Conservation (phyloP, 1,284 basidiomycete species). For the Peniophora sp. region DNA sequence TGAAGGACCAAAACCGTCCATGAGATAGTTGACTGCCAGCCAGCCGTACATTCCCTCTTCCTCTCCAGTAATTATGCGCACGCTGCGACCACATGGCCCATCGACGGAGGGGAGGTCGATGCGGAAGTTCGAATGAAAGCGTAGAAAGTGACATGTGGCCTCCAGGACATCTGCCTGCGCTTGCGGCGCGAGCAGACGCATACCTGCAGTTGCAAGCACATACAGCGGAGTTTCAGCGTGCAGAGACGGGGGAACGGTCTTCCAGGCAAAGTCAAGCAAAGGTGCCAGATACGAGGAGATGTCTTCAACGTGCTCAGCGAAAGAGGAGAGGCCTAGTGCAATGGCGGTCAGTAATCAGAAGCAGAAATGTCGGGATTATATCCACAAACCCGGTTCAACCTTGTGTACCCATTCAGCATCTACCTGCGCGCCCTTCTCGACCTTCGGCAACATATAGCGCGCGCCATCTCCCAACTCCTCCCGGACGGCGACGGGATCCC, state of each 20-base stretch:
- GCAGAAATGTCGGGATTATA: background rate
- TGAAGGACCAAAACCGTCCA: slow-evolving; percentile 86
- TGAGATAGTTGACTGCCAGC: slow-evolving; percentile 98
- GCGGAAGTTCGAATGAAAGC: slow-evolving; percentile 66
- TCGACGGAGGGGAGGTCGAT: slow-evolving; percentile 54
- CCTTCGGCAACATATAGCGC: slow-evolving; percentile 59
- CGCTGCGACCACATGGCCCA: slow-evolving; percentile 82
- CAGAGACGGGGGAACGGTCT: slow-evolving; percentile 80
- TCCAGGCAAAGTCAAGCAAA: slow-evolving; percentile 76
- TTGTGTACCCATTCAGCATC: slow-evolving; percentile 86
- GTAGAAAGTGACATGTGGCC: slow-evolving; percentile 75
- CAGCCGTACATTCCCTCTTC: slow-evolving; percentile 98
- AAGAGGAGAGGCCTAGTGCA: slow-evolving; percentile 77
- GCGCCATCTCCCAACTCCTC: slow-evolving; percentile 37
- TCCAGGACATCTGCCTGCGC: slow-evolving; percentile 70
- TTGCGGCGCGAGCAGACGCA: slow-evolving; percentile 76
- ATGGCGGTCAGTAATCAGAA: background rate
- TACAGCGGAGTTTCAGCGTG: slow-evolving; percentile 86
- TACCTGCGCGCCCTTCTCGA: slow-evolving; percentile 84
- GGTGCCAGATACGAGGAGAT: slow-evolving; percentile 77
- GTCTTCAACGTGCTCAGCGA: slow-evolving; percentile 61
- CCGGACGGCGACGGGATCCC: slow-evolving; percentile 59
- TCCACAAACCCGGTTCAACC: slow-evolving; percentile 88
- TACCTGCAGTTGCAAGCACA: slow-evolving; percentile 93
- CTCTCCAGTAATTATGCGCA: slow-evolving; percentile 94